Base-by-base conservation (phyloP, 2,329 filamentous ascomycete genomes). In the Bipolaris oryzae region DNA sequence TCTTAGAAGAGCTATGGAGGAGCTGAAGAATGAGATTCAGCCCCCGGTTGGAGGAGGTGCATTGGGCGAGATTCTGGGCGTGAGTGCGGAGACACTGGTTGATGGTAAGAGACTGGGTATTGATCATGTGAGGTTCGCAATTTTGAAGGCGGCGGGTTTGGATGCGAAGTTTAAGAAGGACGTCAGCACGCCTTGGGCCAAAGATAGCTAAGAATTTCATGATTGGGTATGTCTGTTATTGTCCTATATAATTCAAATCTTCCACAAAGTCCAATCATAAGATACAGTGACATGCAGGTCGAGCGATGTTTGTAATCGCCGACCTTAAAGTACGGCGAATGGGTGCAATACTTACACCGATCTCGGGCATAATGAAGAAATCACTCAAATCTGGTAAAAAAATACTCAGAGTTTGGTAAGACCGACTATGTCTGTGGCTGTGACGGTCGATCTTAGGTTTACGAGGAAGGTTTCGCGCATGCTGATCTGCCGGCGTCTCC, bases 81-180 rank as follows among this genome's bases (percentile, higher is more conserved):
- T 82, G 62, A 86, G 84, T 64, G 76, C 81, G 1, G 80, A 84
- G 68, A 82, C 76, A 23, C 58, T 83, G 45, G 75, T 77, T 2
- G 75, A 75, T 23, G 80, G 79, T 28, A 77, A 78, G 53, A 80
- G 78, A 55, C 65, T 88, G 48, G 88, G 88, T 0, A 78, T 90
- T 41, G 82, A 85, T 72, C 81, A 85, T 55, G 72, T 91, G 9
- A 76, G 87, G 50, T 89, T 85, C 82, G 85, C 87, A 2, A 83
- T 90, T 50, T 68, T 91, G 58, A 80, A 81, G 60, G 87, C 88
- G 38, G 84, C 55, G 10, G 67, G 66, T 6, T 11, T 70, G 39
- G 62, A 69, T 20, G 25, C 20, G 15, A 43, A 41, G 35, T 56
- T 47, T 9, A 53, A 43, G n/a, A 55, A 45, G 16, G 39, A 55